Base-by-base conservation (phyloP, 495 filamentous ascomycete species). In the Pyrenula aspistea region DNA sequence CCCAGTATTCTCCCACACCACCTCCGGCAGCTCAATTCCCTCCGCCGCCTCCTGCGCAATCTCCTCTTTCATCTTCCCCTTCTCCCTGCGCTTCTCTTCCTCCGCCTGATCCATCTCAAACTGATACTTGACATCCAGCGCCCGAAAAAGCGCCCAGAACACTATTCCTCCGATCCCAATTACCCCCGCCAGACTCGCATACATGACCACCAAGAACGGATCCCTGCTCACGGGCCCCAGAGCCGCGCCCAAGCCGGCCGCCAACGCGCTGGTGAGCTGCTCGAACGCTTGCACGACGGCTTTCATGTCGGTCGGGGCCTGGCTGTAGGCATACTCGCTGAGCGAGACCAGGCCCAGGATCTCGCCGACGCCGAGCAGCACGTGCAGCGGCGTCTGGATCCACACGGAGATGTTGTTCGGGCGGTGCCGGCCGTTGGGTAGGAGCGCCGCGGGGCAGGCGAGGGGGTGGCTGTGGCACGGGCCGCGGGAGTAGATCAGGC, bases 301-400 rank as follows among this genome's bases (percentile, higher is more conserved):
- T 51, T 63, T 64, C 68, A 71, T 71, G 31, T 57, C 63, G 3
- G 55, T 53, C 0, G 69, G 71, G 3, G 71, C 67, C 49, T 68
- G 59, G 24, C 60, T 64, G 53, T 67, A 71, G 1, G 65, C 71
- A 52, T 76, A 79, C 62, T 83, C 79, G 2, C 74, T 65, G 0
- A 64, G 65, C 11, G 77, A 77, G 60, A 80, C 75, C 42, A 69
- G 73, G 1, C 74, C 78, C 58, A 85, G 76, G 42, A 84, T 78
- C 66, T 84, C 83, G 24, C 75, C 76, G 25, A 83, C 62, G 25
- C 74, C 81, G 21, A 79, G 73, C 11, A 81, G 63, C 15, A 83
- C 61, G 64, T 86, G 84, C 1, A 75, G 67, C 1, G 75, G 74
- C 2, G 74, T 67, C 65, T 87, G 83, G 0, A 79, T 67, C 65